Base-by-base conservation (phyloP, 441 rosid genomes). In the Macaranga tanarius region DNA sequence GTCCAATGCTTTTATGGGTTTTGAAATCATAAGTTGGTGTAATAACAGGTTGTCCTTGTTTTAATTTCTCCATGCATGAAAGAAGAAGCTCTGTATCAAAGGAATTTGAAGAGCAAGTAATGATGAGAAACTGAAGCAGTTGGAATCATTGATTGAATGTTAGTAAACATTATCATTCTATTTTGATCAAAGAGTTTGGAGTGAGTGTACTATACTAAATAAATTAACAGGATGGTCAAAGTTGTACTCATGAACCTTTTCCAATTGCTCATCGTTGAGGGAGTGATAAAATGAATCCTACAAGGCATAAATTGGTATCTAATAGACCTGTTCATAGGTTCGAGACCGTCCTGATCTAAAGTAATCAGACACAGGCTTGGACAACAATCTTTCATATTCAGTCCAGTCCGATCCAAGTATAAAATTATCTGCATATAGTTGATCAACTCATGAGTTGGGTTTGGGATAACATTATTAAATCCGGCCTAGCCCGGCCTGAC, bases 191-290 rank as follows among this genome's bases (percentile, higher is more conserved):
- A 25, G 51, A 67, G 42, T 13, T 1, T 75, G 25, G 22, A 73
- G 20, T 1, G 7, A 20, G 13, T n/a, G n/a, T 7, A 52, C 38
- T 50, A 34, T 34, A 34, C 38, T 34, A 34, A 34, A 34, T 34
- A 63, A 78, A 76, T 77, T 81, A 71, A 97, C 97, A 67, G 99
- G 99, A 84, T 91, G 98, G 79, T 95, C 99, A 86, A 93, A 95
- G 85, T 95, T 93, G 90, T 91, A 89, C 54, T 95, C 98, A 71
- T 89, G 88, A 74, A 95, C 97, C 67, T 78, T 81, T 61, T 69
- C 69, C 75, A 91, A 25, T 74, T 79, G 75, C 67, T 89, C 87
- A 13, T 73, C 82, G 48, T 60, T 80, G 22, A 90, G 84, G 11
- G 95, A 86, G 69, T 77, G 90, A 79, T 95, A 91, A 82, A 95